Conservation (phyloP, 2,329 filamentous ascomycete species). For the Ceratocystis cubensis region DNA sequence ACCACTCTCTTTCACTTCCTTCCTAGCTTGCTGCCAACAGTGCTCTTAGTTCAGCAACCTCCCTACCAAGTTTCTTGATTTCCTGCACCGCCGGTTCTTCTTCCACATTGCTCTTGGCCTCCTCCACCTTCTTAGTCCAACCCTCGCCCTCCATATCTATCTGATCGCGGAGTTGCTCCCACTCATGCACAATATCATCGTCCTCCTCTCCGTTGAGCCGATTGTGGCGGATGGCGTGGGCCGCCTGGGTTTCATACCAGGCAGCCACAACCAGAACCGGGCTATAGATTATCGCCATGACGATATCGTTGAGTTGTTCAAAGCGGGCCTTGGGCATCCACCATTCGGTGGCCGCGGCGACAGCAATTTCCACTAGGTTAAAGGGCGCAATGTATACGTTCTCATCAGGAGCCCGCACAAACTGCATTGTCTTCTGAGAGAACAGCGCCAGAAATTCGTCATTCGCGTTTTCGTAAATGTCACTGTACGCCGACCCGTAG, state of each 20-base stretch:
- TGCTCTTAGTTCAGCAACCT: conserved; percentile 45
- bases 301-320: conserved; percentile 69
- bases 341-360: conserved; percentile 78
- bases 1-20: background rate
- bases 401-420: conserved; percentile 90
- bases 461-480: conserved; percentile 83
- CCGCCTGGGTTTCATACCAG: conserved; percentile 53
- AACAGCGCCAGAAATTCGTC: conserved; percentile 95
- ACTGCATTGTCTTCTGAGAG: conserved; percentile 89
- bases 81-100: conserved; percentile 66
- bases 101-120: conserved; percentile 69
- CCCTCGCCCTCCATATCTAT: conserved; percentile 72
- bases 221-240: conserved; percentile 57
- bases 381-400: conserved; percentile 96
- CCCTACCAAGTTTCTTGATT: conserved; percentile 43
- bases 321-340: conserved; percentile 70
- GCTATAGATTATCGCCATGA: conserved; percentile 78
- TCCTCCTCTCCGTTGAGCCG: conserved; percentile 71
- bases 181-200: conserved; percentile 79
- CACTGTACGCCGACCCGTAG: conserved; percentile 92
- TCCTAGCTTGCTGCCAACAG: conserved; percentile 28
- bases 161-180: conserved; percentile 67
- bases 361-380: conserved; percentile 80
- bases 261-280: conserved; percentile 73
- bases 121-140: conserved; percentile 69